These are phyloP conservation scores for Phytophthora pistaciae DNA, from an alignment of 352 stramenopile genomes.

Conservation along the genomic window DNA sequence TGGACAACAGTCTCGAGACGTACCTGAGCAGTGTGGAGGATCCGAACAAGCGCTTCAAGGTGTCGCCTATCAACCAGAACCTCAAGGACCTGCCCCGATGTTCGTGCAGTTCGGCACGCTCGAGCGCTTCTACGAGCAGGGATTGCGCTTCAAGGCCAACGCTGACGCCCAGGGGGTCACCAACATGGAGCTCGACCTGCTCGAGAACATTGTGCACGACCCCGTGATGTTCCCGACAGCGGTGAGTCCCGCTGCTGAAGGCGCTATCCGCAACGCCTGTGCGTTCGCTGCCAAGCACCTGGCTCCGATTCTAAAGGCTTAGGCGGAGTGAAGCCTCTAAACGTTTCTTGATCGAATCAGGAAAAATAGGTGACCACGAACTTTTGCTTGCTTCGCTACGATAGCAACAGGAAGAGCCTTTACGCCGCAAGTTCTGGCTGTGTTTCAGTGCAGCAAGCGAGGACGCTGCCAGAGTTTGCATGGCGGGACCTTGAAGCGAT, in stretches of 20 bases:
- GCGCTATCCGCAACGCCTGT: conserved; percentile 24
- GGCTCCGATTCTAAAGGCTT: background rate
- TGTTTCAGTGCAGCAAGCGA: too few species aligned
- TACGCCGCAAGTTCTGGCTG: too few species aligned
- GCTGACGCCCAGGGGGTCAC: conserved; percentile 27
- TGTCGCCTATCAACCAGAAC: conserved; percentile 42
- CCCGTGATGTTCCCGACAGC: conserved; percentile 34
- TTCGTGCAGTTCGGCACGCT: conserved; percentile 39
- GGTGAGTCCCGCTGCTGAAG: conserved; percentile 29
- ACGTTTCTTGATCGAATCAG: background rate
- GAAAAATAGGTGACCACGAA: too few species aligned
- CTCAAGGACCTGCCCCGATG: conserved; percentile 36
- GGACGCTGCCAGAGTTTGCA: too few species aligned
- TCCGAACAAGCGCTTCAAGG: conserved; percentile 5
- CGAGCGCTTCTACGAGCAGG: conserved; percentile 39
- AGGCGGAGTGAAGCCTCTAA: background rate
- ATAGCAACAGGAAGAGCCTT: too few species aligned
- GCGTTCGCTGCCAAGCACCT: conserved; percentile 12
- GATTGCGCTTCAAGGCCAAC: conserved; percentile 31
- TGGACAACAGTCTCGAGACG: conserved; percentile 17
- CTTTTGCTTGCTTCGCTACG: too few species aligned
- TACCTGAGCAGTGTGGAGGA: conserved; percentile 21
- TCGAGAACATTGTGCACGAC: conserved; percentile 40
- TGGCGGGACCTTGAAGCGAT: too few species aligned
- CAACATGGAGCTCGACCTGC: conserved; percentile 44